A percentile compares a stretch with the other conserved stretches of the same genome.
phyloP scores from a whole-genome alignment of 73 alveolate species.

The Tetrahymena thermophila region DNA sequence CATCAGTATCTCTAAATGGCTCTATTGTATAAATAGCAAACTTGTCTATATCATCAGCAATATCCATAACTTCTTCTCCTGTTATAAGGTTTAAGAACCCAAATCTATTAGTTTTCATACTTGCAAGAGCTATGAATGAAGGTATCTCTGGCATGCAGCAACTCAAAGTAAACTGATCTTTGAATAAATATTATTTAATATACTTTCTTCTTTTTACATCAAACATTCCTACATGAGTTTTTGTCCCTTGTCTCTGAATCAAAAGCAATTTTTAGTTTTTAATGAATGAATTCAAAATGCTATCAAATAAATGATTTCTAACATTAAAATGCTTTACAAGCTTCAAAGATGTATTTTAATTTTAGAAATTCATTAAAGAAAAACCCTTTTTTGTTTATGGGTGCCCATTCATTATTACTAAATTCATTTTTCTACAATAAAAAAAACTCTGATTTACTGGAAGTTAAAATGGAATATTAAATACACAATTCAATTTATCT shows the following conservation, averaged over 20 bases:
- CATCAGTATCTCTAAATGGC: background rate
- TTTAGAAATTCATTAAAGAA: background rate
- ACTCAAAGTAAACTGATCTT: background rate
- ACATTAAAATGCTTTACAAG: background rate
- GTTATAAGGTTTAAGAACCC: background rate
- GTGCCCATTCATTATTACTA: background rate
- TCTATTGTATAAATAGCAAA: background rate
- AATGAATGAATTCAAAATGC: background rate
- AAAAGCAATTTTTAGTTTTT: background rate
- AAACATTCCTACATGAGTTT: background rate
- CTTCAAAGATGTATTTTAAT: background rate
- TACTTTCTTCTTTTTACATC: background rate
- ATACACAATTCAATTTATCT: background rate
- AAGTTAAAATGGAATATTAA: background rate
- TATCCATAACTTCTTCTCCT: background rate
- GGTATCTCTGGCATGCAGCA: constrained; percentile 1
- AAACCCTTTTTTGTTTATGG: background rate
- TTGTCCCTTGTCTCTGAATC: background rate
- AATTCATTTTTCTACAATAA: background rate
- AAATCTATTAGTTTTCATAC: background rate
- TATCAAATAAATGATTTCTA: background rate
- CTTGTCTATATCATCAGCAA: background rate
- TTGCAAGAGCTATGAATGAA: background rate
- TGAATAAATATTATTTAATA: background rate
- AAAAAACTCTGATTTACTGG: background rate